phyloP scores from a whole-genome alignment of 2,329 filamentous ascomycete genomes.

The Hymenoscyphus occultus region DNA sequence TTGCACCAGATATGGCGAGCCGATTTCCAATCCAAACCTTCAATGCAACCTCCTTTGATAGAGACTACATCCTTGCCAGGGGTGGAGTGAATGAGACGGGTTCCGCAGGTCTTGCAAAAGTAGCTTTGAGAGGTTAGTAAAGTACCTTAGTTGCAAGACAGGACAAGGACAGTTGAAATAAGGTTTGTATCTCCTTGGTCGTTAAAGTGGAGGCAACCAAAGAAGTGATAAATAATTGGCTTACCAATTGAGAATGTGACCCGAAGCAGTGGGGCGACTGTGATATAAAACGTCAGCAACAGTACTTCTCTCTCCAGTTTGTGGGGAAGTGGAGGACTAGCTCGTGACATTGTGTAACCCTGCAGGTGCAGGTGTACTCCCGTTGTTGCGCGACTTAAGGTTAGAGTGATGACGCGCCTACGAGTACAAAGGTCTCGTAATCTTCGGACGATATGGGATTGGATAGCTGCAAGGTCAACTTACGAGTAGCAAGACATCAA shows the following conservation, averaged over 20 bases:
- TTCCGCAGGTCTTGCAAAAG: conserved; percentile 66
- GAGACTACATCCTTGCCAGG: conserved; percentile 59
- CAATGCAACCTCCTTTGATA: conserved; percentile 65
- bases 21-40: conserved; percentile 57
- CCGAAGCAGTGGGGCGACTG: conserved; percentile 56
- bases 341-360: conserved; percentile 4
- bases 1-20: conserved; percentile 68
- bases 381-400: neutral
- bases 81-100: conserved; percentile 60
- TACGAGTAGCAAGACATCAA: conserved; percentile 54
- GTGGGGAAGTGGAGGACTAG: neutral
- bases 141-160: neutral
- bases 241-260: conserved; percentile 53
- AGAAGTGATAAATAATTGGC: neutral
- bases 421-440: neutral
- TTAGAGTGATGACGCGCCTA: neutral
- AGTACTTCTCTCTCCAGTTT: neutral
- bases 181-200: neutral
- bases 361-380: neutral
- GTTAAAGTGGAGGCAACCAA: neutral
- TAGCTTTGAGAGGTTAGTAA: conserved; percentile 38
- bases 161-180: neutral
- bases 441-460: conserved; percentile 1
- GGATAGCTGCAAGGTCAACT: conserved; percentile 31
- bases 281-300: conserved; percentile 14